These are phyloP conservation scores for Dictyostelium brefeldianum DNA, from an alignment of 78 protist species.

Conservation along the genomic window DNA sequence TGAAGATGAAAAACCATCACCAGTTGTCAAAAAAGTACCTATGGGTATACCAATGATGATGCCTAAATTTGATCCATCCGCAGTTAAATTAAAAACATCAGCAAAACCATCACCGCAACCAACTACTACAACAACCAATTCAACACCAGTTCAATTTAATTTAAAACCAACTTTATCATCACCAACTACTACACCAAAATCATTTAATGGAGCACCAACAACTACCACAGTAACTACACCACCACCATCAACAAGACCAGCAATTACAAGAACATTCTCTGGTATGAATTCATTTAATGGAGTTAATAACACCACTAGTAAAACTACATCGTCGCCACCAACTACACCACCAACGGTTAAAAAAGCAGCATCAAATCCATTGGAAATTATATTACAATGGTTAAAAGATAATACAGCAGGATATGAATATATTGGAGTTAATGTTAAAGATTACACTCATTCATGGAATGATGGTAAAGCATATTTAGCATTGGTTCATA, in stretches of 20 bases:
- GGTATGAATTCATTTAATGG: not conserved
- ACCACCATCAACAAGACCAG: slow-evolving; percentile 26
- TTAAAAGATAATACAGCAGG: slow-evolving; percentile 54
- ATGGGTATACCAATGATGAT: slow-evolving; percentile 60
- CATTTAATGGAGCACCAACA: not conserved
- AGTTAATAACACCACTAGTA: not conserved
- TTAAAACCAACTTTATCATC: slow-evolving; percentile 26
- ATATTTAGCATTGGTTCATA: slow-evolving; percentile 80
- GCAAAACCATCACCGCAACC: not conserved
- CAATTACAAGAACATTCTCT: slow-evolving; percentile 1
- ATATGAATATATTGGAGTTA: slow-evolving; percentile 49
- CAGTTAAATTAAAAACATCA: slow-evolving; percentile 38
- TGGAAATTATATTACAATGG: slow-evolving; percentile 85
- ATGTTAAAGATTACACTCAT: slow-evolving; percentile 55
- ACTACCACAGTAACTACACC: not conserved
- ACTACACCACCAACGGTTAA: slow-evolving; percentile 1
- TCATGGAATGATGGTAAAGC: slow-evolving; percentile 88
- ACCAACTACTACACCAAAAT: not conserved
- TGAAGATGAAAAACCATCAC: not conserved
- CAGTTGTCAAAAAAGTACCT: not conserved
- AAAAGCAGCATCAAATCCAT: slow-evolving; percentile 32
- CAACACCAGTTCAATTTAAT: slow-evolving; percentile 14
- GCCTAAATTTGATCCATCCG: slow-evolving; percentile 71
- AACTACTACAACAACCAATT: slow-evolving; percentile 14
- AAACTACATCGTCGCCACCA: slow-evolving; percentile 8